Base-by-base conservation (phyloP, 495 filamentous ascomycete species). In the Talaromyces thailandensis region DNA sequence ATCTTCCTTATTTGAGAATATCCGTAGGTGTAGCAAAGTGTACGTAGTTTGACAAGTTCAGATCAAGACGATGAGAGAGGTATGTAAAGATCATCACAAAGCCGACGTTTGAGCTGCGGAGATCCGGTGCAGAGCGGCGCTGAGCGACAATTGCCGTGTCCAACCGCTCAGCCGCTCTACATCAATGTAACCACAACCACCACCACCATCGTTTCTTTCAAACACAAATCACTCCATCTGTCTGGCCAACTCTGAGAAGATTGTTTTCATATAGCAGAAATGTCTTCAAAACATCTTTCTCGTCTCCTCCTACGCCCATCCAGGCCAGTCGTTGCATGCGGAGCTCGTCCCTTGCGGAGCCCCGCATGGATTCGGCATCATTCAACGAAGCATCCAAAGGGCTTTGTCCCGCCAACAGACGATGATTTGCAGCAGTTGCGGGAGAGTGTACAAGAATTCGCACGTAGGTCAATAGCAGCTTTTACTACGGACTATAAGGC, bases 401-500 rank as follows among this genome's bases (percentile, higher is more conserved):
- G 86, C 67, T 98, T 98, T 73, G 79, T 76, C 6, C 82, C 92
- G 35, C 94, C 94, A 0, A 80, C 87, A 0, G 73, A 81, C 11
- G 82, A 86, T 45, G 95, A 98, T 52, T 82, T 98, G 14, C 61
- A 82, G 4, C 93, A 98, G 72, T 78, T 98, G 35, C 85, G 93
- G 60, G 93, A 97, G 67, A 80, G 90, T 16, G 93, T 96, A 14
- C 92, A 93, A 65, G 94, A 98, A 40, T 98, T 98, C 69, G 87
- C 90, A 23, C 82, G 92, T 79, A 67, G 57, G 72, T 25, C n/a
- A n/a, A 53, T 25, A 6, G 0, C 60, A 11, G 52, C 8, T 6
- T 4, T 26, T 45, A 29, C 52, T 61, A 9, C 1, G 24, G 16
- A 29, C 4, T 18, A 16, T n/a, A 57, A 26, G 11, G 25, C 18